These are phyloP conservation scores for Cladosporium phlei DNA, from an alignment of 2,329 filamentous ascomycete genomes.

Conservation along the genomic window DNA sequence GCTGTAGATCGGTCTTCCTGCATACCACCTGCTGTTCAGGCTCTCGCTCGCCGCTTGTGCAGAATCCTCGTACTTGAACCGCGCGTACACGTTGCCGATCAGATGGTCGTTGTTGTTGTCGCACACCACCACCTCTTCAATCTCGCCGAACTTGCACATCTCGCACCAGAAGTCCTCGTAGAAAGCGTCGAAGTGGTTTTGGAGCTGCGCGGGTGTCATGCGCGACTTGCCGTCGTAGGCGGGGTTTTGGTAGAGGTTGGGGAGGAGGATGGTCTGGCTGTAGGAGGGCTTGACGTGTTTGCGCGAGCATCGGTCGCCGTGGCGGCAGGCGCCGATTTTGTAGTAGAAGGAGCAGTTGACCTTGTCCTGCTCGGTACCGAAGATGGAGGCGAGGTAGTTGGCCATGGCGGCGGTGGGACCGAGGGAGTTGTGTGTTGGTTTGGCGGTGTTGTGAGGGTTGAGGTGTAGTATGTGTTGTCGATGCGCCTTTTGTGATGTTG, in stretches of 20 bases:
- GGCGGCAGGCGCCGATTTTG: conserved; percentile 98
- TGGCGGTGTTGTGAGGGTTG: background rate
- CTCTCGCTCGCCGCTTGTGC: conserved; percentile 91
- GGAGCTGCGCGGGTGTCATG: conserved; percentile 95
- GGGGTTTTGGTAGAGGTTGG: conserved; percentile 98
- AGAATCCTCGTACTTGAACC: conserved; percentile 99
- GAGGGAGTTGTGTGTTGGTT: background rate
- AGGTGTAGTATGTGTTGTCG: background rate
- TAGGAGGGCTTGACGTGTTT: conserved; percentile 99
- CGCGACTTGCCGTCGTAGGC: conserved; percentile 75
- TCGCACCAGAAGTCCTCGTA: conserved; percentile 99
- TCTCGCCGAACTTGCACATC: conserved; percentile 96
- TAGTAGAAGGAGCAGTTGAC: conserved; percentile 99
- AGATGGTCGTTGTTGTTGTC: conserved; percentile 99
- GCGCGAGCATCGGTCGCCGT: conserved; percentile 94
- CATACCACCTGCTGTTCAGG: conserved; percentile 94
- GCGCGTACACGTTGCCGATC: conserved; percentile 97
- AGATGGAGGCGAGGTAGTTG: conserved; percentile 98
- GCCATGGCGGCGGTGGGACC: conserved; percentile 59
- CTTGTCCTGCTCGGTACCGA: conserved; percentile 98
- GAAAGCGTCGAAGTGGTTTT: conserved; percentile 99
- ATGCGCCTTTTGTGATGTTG: too few relatives aligned
- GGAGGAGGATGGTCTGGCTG: conserved; percentile 93
- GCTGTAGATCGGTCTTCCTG: conserved; percentile 94
- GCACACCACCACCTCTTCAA: conserved; percentile 96